Base-by-base conservation (phyloP, 805 yeast genomes). In the Nakazawaea anatomiae region DNA sequence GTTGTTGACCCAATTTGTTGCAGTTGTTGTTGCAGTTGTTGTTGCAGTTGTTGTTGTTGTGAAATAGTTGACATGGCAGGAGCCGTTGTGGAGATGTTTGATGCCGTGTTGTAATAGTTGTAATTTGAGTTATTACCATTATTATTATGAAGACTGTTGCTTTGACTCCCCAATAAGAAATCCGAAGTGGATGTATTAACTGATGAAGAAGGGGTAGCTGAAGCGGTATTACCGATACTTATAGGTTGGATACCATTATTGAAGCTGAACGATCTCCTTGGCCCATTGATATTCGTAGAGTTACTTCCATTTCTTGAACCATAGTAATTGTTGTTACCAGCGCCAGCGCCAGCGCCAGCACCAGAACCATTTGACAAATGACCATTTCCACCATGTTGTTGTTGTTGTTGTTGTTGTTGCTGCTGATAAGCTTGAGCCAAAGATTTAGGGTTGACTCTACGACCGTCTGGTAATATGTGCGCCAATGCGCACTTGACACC, bases 401-500 rank as follows among this genome's bases (percentile, higher is more conserved):
- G 47, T 34, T 44, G 57, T 27, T 53, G 54, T 32, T 48, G 48
- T 25, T 48, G 44, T 4, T 50, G 57, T 51, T 50, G 61, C 45
- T 56, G 64, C 39, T 57, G 65, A 47, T 57, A 57, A 32, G 51
- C 67, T 50, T 69, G 70, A 25, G 68, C 71, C 18, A 65, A 48
- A 4, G 70, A 57, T 51, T 68, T 72, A 12, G 80, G 77, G 61
- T 87, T 87, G 18, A 87, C 85, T 42, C 88, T 73, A n/a, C 89
- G 78, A 1, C 97, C 96, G 60, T 91, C 96, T 0, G 96, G 95
- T 40, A 87, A 69, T 52, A 87, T 77, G 68, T 92, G 99, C 6
- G 96, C 96, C 60, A 92, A 77, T 1, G 97, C 98, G 72, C 99
- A 92, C 61, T 90, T 91, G 47, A 80, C 72, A 4, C 99, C 99